Percentiles rank a stretch among this genome's conserved stretches.
These are phyloP conservation scores for Fusarium buharicum DNA, from an alignment of 2,329 filamentous ascomycete species.

Conservation along the genomic window DNA sequence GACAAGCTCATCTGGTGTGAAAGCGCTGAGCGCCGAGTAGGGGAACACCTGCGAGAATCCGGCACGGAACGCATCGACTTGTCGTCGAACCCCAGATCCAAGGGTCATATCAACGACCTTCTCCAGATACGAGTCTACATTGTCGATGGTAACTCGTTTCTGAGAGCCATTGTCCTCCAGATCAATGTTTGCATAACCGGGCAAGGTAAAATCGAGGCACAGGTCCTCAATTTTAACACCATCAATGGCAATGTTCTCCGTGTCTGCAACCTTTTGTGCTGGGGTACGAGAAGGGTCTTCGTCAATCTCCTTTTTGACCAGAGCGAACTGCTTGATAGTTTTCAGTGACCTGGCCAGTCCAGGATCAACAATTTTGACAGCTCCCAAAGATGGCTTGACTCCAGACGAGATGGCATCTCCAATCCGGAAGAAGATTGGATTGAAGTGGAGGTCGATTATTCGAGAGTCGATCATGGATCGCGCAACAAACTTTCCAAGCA, in stretches of 20 bases:
- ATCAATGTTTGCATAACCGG: slow-evolving; percentile 89
- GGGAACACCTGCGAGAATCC: slow-evolving; percentile 98
- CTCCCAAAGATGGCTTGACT: slow-evolving; percentile 85
- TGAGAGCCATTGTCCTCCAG: slow-evolving; percentile 80
- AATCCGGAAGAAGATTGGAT: slow-evolving; percentile 96
- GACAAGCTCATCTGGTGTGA: slow-evolving; percentile 94
- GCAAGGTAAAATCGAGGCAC: slow-evolving; percentile 92
- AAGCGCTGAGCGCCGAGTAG: slow-evolving; percentile 89
- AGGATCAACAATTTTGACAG: slow-evolving; percentile 88
- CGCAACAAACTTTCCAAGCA: slow-evolving; percentile 96
- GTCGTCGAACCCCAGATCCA: slow-evolving; percentile 84
- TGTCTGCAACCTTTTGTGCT: slow-evolving; percentile 75
- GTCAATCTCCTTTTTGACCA: slow-evolving; percentile 84
- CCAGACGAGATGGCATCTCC: slow-evolving; percentile 71
- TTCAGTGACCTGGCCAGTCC: slow-evolving; percentile 86
- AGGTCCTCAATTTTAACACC: slow-evolving; percentile 85
- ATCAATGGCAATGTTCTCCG: slow-evolving; percentile 77
- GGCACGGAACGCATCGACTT: slow-evolving; percentile 88
- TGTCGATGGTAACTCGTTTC: slow-evolving; percentile 83
- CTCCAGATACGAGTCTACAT: slow-evolving; percentile 89
- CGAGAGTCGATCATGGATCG: slow-evolving; percentile 98
- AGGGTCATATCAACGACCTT: slow-evolving; percentile 92
- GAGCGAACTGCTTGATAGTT: slow-evolving; percentile 85
- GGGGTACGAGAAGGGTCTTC: slow-evolving; percentile 73
- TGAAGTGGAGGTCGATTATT: slow-evolving; percentile 97